These are phyloP conservation scores for Metarhizium rileyi DNA, from an alignment of 2,329 filamentous ascomycete genomes.

Conservation along the genomic window DNA sequence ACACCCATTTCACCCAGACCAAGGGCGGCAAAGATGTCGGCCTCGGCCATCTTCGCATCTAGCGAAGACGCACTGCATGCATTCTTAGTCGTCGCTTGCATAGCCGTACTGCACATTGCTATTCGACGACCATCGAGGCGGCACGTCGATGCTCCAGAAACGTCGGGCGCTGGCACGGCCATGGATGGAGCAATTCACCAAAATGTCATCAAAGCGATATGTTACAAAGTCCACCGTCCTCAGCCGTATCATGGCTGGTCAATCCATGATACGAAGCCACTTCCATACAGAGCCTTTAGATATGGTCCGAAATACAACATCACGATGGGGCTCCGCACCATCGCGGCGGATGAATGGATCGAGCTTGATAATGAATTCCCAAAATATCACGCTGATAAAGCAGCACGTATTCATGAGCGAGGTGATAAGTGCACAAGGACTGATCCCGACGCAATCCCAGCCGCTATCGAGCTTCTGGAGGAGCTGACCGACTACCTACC, in stretches of 20 bases:
- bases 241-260: slow-evolving; percentile 60
- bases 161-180: too few relatives aligned
- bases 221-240: slow-evolving; percentile 50
- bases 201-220: slow-evolving; percentile 1
- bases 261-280: slow-evolving; percentile 56
- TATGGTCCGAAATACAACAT: slow-evolving; percentile 68
- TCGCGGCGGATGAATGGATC: slow-evolving; percentile 68
- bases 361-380: slow-evolving; percentile 75
- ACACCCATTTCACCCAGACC: too few relatives aligned
- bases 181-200: too few relatives aligned
- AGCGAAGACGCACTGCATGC: too few relatives aligned
- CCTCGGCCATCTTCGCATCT: too few relatives aligned
- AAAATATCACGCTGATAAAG: slow-evolving; percentile 63
- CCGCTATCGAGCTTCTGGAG: slow-evolving; percentile 65
- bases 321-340: slow-evolving; percentile 65
- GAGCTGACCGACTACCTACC: slow-evolving; percentile 64
- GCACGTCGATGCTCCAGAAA: too few relatives aligned
- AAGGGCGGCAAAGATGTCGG: too few relatives aligned
- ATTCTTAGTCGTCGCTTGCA: too few relatives aligned
- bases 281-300: slow-evolving; percentile 70
- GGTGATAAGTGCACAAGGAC: slow-evolving; percentile 59
- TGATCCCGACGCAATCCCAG: slow-evolving; percentile 59
- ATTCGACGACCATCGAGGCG: too few relatives aligned
- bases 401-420: slow-evolving; percentile 54
- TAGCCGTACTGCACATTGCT: too few relatives aligned